These are phyloP conservation scores for Lentinula sp. DNA, from an alignment of 768 basidiomycete genomes.

Conservation along the genomic window DNA sequence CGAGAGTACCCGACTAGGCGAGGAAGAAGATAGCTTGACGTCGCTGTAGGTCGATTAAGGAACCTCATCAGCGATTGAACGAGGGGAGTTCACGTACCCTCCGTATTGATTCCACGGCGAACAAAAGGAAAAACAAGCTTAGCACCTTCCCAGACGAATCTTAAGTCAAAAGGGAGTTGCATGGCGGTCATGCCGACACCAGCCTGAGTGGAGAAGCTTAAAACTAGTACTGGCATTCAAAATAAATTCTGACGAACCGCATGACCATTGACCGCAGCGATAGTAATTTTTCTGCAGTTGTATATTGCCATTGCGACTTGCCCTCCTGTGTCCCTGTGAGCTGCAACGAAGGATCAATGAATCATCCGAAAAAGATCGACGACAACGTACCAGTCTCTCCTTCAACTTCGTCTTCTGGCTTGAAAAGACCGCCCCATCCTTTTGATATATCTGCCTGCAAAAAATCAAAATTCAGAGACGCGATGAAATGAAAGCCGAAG, in stretches of 20 bases:
- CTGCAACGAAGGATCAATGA: background rate
- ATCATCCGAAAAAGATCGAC: background rate
- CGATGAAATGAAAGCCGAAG: background rate
- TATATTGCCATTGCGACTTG: conserved; percentile 38
- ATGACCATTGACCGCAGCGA: conserved; percentile 45
- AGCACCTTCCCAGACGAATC: conserved; percentile 46
- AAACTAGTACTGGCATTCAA: background rate
- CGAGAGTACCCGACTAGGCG: conserved; percentile 46
- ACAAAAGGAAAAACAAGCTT: conserved; percentile 45
- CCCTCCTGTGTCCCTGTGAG: conserved; percentile 46
- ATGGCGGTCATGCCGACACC: conserved; percentile 45
- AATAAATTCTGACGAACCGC: conserved; percentile 23
- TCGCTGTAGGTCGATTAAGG: conserved; percentile 17
- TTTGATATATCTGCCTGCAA: conserved; percentile 41
- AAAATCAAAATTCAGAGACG: background rate
- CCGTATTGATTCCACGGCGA: conserved; percentile 40
- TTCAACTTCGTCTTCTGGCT: conserved; percentile 34
- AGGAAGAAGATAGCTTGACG: conserved; percentile 45
- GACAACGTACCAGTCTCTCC: conserved; percentile 23
- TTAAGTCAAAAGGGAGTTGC: conserved; percentile 47
- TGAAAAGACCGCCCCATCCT: conserved; percentile 38
- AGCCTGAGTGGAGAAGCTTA: conserved; percentile 20
- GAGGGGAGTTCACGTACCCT: conserved; percentile 27
- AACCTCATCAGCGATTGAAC: background rate
- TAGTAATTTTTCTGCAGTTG: conserved; percentile 49